Evolutionary conservation across 2,329 filamentous ascomycete species (phyloP), one percentile per base, ranked within the genome.

Genomic region (Aureobasidium leucospermi): DNA sequence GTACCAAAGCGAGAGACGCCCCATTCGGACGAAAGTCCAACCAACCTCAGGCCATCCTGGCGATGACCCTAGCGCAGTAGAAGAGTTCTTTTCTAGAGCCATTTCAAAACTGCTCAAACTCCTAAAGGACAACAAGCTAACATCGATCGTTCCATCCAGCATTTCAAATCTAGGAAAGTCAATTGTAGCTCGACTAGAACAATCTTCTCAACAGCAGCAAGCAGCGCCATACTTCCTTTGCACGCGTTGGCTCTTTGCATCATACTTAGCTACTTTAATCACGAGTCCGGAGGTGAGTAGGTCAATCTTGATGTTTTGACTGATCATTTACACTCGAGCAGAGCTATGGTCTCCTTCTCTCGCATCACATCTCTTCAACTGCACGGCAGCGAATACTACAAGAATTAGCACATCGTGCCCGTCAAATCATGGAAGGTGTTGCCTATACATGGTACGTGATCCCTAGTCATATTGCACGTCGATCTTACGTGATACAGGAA

Each of bases 311-410:
- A 13, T 15, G n/a, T 34, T 3, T 7, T 7, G 31, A 23, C 23
- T 15, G 28, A 39, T 42, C 63, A 64, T 75, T 76, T 64, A 76
- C 69, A 46, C 56, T 19, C 6, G 3, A 16, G 49, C 65, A 85
- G 82, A 78, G 78, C 16, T 78, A 82, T 61, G 81, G 80, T 51
- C 77, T 85, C 63, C 86, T 97, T 78, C 83, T 90, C 60, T 90
- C 96, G 67, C 93, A 96, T 71, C 90, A 96, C 75, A 90, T 97
- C 67, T 92, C 89, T 52, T 90, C 95, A 66, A 90, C 93, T 73
- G 91, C 90, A 43, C 85, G 94, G 45, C 89, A 96, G 68, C 92
- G 80, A 64, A 80, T 86, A 51, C 75, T 85, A 60, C 80, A 81
- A 63, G 88, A 93, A 70, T 87, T 96, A 60, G 90, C 88, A 59